These are phyloP conservation scores for Nakaseomyces uthaithaninus DNA, from an alignment of 1,139 yeast species.

Conservation along the genomic window DNA sequence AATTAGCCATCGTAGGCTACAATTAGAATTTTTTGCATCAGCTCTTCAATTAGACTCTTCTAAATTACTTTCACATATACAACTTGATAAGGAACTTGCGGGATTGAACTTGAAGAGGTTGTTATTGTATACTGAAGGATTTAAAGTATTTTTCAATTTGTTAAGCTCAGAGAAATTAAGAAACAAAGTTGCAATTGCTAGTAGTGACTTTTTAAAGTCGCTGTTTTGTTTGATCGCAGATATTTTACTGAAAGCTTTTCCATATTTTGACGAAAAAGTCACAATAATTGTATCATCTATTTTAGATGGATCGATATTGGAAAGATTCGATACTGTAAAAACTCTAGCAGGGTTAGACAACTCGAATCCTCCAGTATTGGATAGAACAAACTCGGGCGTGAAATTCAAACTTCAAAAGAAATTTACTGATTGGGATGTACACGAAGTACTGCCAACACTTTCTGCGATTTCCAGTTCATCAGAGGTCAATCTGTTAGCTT, in stretches of 20 bases:
- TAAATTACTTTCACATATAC: constrained; percentile 19
- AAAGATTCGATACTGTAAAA: constrained; percentile 14
- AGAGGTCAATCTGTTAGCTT: constrained; percentile 11
- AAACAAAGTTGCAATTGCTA: constrained; percentile 16
- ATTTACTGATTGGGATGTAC: constrained; percentile 9
- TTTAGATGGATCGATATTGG: constrained; percentile 22
- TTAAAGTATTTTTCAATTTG: constrained; percentile 26
- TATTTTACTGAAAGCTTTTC: constrained; percentile 22
- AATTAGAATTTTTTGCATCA: constrained; percentile 29
- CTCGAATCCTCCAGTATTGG: constrained; percentile 3
- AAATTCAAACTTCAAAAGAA: constrained; percentile 5
- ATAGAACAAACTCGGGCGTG: constrained; percentile 4
- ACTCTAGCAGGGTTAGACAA: constrained; percentile 5
- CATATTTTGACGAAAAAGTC: constrained; percentile 24
- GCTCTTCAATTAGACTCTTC: constrained; percentile 23
- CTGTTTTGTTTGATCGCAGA: constrained; percentile 25
- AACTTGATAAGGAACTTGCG: constrained; percentile 17
- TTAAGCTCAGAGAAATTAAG: constrained; percentile 19
- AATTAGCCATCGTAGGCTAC: constrained; percentile 19
- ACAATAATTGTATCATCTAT: constrained; percentile 23
- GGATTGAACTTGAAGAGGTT: constrained; percentile 19
- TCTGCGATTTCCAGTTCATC: constrained; percentile 13
- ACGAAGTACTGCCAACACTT: constrained; percentile 10
- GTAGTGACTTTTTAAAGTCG: constrained; percentile 22
- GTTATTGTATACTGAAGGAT: constrained; percentile 28